Evolutionary conservation across 1,284 basidiomycete genomes (phyloP).

Genomic region (Ustilago trichophora): DNA sequence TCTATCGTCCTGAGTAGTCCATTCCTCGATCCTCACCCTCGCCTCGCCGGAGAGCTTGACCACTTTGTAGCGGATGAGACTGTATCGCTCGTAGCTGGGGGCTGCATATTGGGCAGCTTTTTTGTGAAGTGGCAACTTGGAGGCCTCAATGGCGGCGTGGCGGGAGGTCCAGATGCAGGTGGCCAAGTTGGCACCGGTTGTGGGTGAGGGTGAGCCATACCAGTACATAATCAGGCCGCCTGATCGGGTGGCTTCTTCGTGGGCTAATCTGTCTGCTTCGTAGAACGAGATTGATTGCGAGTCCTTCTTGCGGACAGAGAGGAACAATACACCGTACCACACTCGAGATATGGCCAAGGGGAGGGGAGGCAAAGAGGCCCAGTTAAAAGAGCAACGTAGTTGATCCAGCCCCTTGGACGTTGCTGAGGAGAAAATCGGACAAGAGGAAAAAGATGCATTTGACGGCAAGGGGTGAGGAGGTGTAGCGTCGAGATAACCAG

Average conservation of each 20-base stretch:
- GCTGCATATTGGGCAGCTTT: constrained; percentile 40
- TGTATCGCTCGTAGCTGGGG: constrained; percentile 50
- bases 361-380: constrained; percentile 34
- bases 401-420: constrained; percentile 7
- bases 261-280: constrained; percentile 53
- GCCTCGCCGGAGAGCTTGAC: constrained; percentile 31
- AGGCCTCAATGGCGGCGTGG: constrained; percentile 34
- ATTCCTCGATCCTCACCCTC: constrained; percentile 39
- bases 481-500: constrained; percentile 37
- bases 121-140: constrained; percentile 41
- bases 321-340: constrained; percentile 62
- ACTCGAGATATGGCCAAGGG: constrained; percentile 8
- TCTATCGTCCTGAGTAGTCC: constrained; percentile 29
- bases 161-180: constrained; percentile 61
- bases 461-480: constrained; percentile 28
- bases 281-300: constrained; percentile 46
- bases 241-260: constrained; percentile 56
- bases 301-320: constrained; percentile 38
- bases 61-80: constrained; percentile 49
- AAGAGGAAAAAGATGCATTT: constrained; percentile 4
- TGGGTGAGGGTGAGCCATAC: constrained; percentile 51
- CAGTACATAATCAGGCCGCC: constrained; percentile 62
- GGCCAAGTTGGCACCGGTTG: constrained; percentile 55
- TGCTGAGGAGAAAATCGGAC: constrained; percentile 42
- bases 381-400: constrained; percentile 50